phyloP scores from a whole-genome alignment of 495 filamentous ascomycete species.

The Talaromyces thailandensis region DNA sequence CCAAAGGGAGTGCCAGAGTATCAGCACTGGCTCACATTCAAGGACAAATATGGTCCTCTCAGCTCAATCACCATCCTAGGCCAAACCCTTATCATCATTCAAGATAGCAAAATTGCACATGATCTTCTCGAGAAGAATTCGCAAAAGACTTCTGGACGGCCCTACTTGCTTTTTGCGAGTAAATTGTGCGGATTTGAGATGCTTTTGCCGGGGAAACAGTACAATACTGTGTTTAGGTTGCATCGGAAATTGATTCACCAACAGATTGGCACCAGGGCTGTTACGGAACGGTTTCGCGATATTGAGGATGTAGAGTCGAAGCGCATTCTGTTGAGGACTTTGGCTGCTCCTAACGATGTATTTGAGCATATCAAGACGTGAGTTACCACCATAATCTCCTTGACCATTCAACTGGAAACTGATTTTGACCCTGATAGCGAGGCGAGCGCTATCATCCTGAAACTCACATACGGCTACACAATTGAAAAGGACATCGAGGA shows the following conservation, averaged over 20 bases:
- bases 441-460: constrained; percentile 33
- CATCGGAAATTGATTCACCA: constrained; percentile 31
- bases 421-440: constrained; percentile 13
- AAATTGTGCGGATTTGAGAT: constrained; percentile 23
- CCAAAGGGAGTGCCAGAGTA: constrained; percentile 25
- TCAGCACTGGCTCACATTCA: constrained; percentile 42
- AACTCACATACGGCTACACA: constrained; percentile 41
- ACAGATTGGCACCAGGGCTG: constrained; percentile 21
- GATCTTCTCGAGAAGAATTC: constrained; percentile 41
- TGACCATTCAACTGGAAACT: not conserved
- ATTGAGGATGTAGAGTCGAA: constrained; percentile 30
- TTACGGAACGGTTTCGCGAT: constrained; percentile 20
- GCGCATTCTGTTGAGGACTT: constrained; percentile 29
- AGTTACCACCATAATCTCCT: not conserved
- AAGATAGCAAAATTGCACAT: constrained; percentile 28
- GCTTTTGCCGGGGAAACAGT: constrained; percentile 16
- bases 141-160: constrained; percentile 32
- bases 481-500: constrained; percentile 29
- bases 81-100: constrained; percentile 37
- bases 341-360: constrained; percentile 24
- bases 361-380: constrained; percentile 31
- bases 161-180: constrained; percentile 20
- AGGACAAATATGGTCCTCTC: constrained; percentile 41
- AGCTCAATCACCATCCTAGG: constrained; percentile 44
- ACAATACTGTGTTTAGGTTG: constrained; percentile 24